Percentiles rank a stretch among this genome's conserved stretches.
Evolutionary conservation across 441 rosid genomes (phyloP).

Genomic region (Croton setiger): DNA sequence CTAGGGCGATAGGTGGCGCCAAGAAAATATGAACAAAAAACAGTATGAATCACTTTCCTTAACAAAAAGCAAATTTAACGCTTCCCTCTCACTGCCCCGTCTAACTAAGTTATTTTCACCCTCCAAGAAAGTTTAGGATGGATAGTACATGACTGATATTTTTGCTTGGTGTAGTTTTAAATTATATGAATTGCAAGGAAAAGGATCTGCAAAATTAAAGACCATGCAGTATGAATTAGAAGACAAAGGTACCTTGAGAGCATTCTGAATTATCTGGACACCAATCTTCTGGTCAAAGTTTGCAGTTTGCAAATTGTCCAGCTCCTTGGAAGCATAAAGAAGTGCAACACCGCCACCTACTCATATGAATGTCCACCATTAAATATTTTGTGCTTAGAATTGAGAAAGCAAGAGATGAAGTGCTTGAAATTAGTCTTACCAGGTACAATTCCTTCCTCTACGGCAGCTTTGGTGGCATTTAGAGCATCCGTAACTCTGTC

Average conservation of each 20-base stretch:
- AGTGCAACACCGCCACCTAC: constrained; percentile 88
- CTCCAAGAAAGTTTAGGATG: not conserved
- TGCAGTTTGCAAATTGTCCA: constrained; percentile 71
- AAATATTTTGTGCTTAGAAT: not conserved
- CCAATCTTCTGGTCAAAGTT: constrained; percentile 93
- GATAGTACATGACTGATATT: not conserved
- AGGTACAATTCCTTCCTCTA: constrained; percentile 89
- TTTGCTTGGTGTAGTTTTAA: not conserved
- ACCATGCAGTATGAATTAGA: not conserved
- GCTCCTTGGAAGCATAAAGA: constrained; percentile 68
- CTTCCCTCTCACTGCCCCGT: not conserved
- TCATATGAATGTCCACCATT: constrained; percentile 2
- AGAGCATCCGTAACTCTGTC: constrained; percentile 88
- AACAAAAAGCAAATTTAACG: not conserved
- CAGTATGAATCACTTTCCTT: not conserved
- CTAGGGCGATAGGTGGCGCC: not conserved
- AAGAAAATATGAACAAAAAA: not conserved
- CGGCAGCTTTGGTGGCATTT: constrained; percentile 91
- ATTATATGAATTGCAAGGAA: not conserved
- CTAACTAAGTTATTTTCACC: not conserved
- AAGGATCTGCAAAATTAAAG: not conserved
- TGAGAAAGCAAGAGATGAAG: not conserved
- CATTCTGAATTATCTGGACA: constrained; percentile 85
- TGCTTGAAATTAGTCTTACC: constrained; percentile 32
- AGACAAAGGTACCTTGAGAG: constrained; percentile 50